phyloP scores from a whole-genome alignment of 75 land plant genomes.

The Pinus taeda region DNA sequence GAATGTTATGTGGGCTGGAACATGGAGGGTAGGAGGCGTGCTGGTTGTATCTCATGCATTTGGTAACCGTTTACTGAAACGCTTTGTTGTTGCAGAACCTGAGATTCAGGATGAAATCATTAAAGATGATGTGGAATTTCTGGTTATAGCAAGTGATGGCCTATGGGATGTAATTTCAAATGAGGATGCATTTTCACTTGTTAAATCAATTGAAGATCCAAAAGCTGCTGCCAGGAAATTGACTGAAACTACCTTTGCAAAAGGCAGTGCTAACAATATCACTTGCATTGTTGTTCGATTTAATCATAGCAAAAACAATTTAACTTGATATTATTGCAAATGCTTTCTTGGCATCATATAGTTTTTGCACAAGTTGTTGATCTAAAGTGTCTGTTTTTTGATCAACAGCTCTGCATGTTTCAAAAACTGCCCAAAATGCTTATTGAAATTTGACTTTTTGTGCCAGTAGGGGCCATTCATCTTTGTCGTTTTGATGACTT shows the following conservation, averaged over 20 bases:
- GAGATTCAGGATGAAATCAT: slow-evolving; percentile 53
- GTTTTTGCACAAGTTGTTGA: too few relatives aligned
- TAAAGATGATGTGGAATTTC: slow-evolving; percentile 18
- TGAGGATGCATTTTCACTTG: slow-evolving; percentile 58
- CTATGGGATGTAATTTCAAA: slow-evolving; percentile 82
- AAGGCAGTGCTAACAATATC: slow-evolving; percentile 68
- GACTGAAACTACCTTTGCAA: slow-evolving; percentile 43
- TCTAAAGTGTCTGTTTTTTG: too few relatives aligned
- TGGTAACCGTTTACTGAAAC: too few relatives aligned
- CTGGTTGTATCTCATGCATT: too few relatives aligned
- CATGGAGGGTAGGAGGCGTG: too few relatives aligned
- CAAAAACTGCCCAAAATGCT: too few relatives aligned
- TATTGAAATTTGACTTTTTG: too few relatives aligned
- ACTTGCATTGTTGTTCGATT: slow-evolving; percentile 64
- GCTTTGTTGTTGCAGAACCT: slow-evolving; percentile 64
- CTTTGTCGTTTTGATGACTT: too few relatives aligned
- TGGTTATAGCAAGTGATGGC: slow-evolving; percentile 77
- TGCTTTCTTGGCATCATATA: too few relatives aligned
- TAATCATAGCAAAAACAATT: slow-evolving; percentile 8
- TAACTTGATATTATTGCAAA: background rate
- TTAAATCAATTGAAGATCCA: slow-evolving; percentile 38
- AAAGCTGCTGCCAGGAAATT: slow-evolving; percentile 58
- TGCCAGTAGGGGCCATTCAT: too few relatives aligned
- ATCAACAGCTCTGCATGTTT: too few relatives aligned
- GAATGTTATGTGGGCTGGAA: too few relatives aligned